Percentiles rank a stretch among this genome's conserved stretches.
phyloP scores from a whole-genome alignment of 73 alveolate genomes.

The Paramecium sonneborni region DNA sequence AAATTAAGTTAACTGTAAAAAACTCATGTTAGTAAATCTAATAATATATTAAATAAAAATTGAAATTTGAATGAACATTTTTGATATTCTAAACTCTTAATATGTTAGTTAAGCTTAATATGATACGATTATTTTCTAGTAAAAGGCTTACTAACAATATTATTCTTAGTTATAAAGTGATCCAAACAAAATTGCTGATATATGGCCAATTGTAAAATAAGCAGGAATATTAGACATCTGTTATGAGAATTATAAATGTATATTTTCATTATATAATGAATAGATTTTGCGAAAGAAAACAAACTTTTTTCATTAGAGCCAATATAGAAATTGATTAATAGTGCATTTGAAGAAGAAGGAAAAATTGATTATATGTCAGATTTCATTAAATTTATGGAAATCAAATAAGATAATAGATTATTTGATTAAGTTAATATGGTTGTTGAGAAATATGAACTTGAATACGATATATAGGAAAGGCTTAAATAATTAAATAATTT shows the following conservation, averaged over 20 bases:
- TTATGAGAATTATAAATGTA: conserved; percentile 33
- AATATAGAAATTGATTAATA: background rate
- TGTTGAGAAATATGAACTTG: background rate
- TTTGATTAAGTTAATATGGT: background rate
- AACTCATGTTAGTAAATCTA: background rate
- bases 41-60: background rate
- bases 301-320: background rate
- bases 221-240: conserved; percentile 15
- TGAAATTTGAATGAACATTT: conserved; percentile 33
- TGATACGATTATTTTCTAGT: background rate
- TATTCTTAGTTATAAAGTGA: background rate
- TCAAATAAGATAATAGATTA: background rate
- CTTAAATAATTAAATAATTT: background rate
- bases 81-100: conserved; percentile 42
- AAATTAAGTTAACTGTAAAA: too few species aligned
- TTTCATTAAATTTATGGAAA: conserved; percentile 37
- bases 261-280: too few species aligned
- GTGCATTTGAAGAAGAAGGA: background rate
- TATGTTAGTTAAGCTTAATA: conserved; percentile 19
- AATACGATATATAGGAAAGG: background rate
- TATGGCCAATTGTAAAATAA: background rate
- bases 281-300: conserved; percentile 37
- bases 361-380: background rate
- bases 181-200: background rate
- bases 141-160: conserved; percentile 23